These are phyloP conservation scores for Scheffersomyces ergatensis DNA, from an alignment of 805 yeast species.

Conservation along the genomic window DNA sequence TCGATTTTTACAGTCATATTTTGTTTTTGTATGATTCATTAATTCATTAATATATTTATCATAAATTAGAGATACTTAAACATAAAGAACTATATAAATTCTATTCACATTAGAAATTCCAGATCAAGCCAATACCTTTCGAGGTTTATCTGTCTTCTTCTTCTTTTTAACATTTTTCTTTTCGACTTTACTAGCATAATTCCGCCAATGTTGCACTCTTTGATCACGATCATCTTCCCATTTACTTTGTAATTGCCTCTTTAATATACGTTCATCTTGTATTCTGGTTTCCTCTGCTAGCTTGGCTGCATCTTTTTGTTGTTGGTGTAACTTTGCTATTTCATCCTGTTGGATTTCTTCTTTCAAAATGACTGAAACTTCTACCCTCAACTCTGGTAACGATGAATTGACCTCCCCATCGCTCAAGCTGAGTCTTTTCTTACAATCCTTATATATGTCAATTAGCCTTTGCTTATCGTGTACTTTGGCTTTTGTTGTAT, in stretches of 20 bases:
- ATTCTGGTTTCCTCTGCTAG: constrained; percentile 26
- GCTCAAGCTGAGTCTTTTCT: not conserved
- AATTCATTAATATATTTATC: too few relatives aligned
- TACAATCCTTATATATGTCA: constrained; percentile 26
- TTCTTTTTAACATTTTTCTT: constrained; percentile 46
- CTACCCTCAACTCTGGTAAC: constrained; percentile 21
- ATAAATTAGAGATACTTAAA: too few relatives aligned
- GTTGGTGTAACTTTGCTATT: constrained; percentile 22
- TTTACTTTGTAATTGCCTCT: constrained; percentile 39
- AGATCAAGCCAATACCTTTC: constrained; percentile 33
- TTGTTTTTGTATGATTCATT: too few relatives aligned
- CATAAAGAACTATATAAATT: too few relatives aligned
- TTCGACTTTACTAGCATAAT: constrained; percentile 40
- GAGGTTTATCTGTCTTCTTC: constrained; percentile 18
- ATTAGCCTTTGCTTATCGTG: constrained; percentile 17
- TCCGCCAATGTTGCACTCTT: constrained; percentile 61
- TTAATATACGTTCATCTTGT: constrained; percentile 38
- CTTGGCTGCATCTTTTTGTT: constrained; percentile 24
- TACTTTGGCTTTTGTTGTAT: constrained; percentile 4
- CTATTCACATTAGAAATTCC: too few relatives aligned
- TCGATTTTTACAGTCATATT: too few relatives aligned
- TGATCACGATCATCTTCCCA: constrained; percentile 65
- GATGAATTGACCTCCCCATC: constrained; percentile 24
- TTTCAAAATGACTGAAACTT: constrained; percentile 43
- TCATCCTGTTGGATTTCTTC: constrained; percentile 31